Evolutionary conservation across 345 rosid genomes (phyloP).

Genomic region (Erucastrum elatum): DNA sequence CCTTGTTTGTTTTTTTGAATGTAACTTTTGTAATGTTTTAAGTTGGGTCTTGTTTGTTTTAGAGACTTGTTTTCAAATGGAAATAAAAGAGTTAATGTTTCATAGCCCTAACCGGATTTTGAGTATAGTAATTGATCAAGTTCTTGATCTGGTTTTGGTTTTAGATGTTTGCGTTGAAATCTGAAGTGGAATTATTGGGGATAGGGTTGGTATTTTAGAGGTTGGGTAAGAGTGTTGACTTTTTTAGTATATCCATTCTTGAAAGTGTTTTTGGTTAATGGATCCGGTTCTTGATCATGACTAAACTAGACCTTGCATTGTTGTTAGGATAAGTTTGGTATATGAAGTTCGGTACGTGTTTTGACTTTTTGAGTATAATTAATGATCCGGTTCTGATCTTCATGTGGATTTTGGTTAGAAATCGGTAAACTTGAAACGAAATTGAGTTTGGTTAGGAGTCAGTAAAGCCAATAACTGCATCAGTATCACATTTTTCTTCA

Average conservation of each 20-base stretch:
- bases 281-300: conserved; percentile 4
- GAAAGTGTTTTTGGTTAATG: background rate
- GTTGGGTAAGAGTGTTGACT: background rate
- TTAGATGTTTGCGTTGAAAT: background rate
- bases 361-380: background rate
- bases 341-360: background rate
- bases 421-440: background rate
- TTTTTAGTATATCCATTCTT: conserved; percentile 1
- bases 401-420: background rate
- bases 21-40: conserved; percentile 40
- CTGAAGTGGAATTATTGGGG: background rate
- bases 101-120: background rate
- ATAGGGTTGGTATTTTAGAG: background rate
- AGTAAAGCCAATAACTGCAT: no score
- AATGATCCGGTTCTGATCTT: background rate
- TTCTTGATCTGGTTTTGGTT: background rate
- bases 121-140: background rate
- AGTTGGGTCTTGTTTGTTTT: background rate
- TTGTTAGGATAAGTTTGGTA: background rate
- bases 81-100: background rate
- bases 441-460: background rate
- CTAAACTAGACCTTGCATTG: background rate
- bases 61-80: conserved; percentile 11
- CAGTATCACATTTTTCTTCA: no score
- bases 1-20: background rate